These are phyloP conservation scores for Neonothopanus nambi DNA, from an alignment of 1,284 basidiomycete species.

Conservation along the genomic window DNA sequence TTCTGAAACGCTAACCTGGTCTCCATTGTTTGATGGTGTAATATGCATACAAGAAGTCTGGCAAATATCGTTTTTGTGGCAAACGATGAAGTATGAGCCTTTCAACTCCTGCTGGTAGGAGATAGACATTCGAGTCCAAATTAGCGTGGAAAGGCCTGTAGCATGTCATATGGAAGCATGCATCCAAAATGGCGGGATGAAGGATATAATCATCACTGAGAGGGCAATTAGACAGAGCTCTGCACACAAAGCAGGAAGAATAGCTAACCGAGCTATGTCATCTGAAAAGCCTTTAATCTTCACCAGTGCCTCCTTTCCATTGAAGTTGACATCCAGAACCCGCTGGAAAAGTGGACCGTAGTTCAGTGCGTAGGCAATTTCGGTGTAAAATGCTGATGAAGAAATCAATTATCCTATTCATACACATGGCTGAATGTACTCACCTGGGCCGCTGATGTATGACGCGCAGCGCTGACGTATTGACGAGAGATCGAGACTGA, in stretches of 20 bases:
- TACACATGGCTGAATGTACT: background rate
- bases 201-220: conserved; percentile 30
- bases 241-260: background rate
- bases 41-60: background rate
- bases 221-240: conserved; percentile 4
- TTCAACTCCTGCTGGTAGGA: conserved; percentile 28
- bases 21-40: conserved; percentile 16
- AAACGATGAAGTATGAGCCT: conserved; percentile 12
- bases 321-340: conserved; percentile 13
- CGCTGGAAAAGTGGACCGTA: conserved; percentile 24
- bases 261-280: conserved; percentile 16
- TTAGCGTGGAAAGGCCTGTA: conserved; percentile 28
- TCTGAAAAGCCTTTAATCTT: conserved; percentile 13
- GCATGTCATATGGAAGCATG: conserved; percentile 31
- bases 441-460: background rate
- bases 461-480: background rate
- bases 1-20: conserved; percentile 20
- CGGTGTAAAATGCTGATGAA: conserved; percentile 20
- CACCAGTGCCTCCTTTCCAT: conserved; percentile 19
- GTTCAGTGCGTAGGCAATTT: conserved; percentile 20
- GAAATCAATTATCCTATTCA: background rate
- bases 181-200: conserved; percentile 42
- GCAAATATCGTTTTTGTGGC: background rate
- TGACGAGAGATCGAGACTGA: background rate
- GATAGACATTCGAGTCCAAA: conserved; percentile 28